phyloP scores from a whole-genome alignment of 305 asterid species.

The Ajuga reptans region DNA sequence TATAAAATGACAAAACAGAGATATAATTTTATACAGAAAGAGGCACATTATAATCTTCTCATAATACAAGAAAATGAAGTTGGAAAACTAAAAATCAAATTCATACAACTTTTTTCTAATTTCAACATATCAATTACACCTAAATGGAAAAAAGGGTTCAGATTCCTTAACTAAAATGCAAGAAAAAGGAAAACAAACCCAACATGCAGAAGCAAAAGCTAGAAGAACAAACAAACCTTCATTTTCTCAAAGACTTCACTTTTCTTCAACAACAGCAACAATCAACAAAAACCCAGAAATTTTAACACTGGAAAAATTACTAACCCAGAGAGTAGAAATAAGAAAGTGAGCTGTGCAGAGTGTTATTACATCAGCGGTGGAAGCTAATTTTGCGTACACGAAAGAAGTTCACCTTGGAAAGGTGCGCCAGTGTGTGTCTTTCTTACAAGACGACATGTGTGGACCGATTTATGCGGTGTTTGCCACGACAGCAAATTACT shows the following conservation, averaged over 20 bases:
- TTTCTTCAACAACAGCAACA: not conserved
- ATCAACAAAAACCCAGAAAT: not conserved
- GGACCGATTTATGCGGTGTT: constrained; percentile 9
- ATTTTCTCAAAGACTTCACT: not conserved
- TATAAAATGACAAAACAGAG: too few relatives aligned
- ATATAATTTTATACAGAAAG: too few relatives aligned
- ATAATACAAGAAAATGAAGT: too few relatives aligned
- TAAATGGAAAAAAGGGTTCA: not conserved
- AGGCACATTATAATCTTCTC: too few relatives aligned
- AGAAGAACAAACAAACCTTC: constrained; percentile 25
- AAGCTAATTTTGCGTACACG: constrained; percentile 14
- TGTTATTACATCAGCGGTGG: constrained; percentile 22
- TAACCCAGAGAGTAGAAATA: not conserved
- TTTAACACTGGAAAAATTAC: not conserved
- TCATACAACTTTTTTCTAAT: not conserved
- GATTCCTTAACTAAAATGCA: not conserved
- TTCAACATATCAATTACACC: not conserved
- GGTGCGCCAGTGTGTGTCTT: constrained; percentile 3
- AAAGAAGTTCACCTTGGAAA: not conserved
- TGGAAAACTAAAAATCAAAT: too few relatives aligned
- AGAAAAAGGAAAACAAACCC: not conserved
- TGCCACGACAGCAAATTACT: constrained; percentile 35
- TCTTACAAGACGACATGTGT: constrained; percentile 28
- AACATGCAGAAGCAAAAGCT: constrained; percentile 1
- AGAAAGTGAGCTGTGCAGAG: not conserved